Conservation (phyloP, 352 stramenopile species). For the Phytophthora pseudosyringae region DNA sequence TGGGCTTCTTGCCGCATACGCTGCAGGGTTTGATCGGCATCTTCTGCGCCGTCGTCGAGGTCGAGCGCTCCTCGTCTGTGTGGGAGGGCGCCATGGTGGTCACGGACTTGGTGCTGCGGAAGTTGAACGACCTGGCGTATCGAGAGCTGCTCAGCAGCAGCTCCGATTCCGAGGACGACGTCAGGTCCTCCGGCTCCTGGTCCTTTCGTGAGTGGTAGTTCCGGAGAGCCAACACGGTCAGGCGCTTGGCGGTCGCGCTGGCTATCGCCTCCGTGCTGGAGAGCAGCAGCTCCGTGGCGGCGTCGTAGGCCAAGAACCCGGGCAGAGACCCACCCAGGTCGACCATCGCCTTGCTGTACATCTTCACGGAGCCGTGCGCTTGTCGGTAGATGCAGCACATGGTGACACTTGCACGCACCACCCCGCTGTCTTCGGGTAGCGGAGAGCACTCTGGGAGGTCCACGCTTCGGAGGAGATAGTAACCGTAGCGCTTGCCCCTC, state of each 20-base stretch:
- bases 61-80: conserved; percentile 1
- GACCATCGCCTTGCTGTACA: conserved; percentile 67
- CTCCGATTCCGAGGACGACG: conserved; percentile 31
- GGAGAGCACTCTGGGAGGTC: conserved; percentile 51
- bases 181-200: conserved; percentile 25
- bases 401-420: conserved; percentile 57
- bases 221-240: conserved; percentile 38
- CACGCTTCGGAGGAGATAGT: conserved; percentile 64
- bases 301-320: conserved; percentile 55
- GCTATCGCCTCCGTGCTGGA: conserved; percentile 42
- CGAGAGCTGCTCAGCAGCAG: conserved; percentile 23
- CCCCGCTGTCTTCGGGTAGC: conserved; percentile 49
- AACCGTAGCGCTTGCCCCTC: conserved; percentile 51
- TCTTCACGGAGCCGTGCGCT: conserved; percentile 45
- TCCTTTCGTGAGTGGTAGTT: conserved; percentile 1
- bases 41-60: conserved; percentile 26
- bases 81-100: conserved; percentile 4
- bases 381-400: conserved; percentile 76
- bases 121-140: conserved; percentile 27
- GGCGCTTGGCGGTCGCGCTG: conserved; percentile 53
- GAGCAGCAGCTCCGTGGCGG: conserved; percentile 49
- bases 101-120: conserved; percentile 31
- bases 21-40: conserved; percentile 28
- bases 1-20: conserved; percentile 38
- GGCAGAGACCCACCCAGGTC: conserved; percentile 55